Percentiles rank a stretch among this genome's conserved stretches.
phyloP scores from a whole-genome alignment of 2,329 filamentous ascomycete genomes.

The Lachnellula willkommii region DNA sequence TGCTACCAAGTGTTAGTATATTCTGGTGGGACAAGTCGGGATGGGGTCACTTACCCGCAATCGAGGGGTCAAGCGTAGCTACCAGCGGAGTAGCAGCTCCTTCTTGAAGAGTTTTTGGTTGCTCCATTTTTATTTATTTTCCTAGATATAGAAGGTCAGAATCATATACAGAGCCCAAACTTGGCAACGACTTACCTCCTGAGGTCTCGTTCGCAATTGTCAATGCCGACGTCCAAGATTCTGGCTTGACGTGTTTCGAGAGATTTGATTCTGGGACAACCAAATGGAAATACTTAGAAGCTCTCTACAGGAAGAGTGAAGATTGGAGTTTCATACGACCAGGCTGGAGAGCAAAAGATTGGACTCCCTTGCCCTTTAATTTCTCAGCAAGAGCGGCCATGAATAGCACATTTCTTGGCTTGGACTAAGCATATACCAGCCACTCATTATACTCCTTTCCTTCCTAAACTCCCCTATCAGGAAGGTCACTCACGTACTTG shows the following conservation, averaged over 20 bases:
- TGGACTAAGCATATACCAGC: constrained; percentile 34
- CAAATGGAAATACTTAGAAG: too few relatives aligned
- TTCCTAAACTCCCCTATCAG: neutral
- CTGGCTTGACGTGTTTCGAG: neutral
- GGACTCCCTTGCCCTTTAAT: constrained; percentile 16
- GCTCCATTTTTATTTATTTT: neutral
- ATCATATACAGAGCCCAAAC: neutral
- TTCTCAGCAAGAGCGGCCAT: constrained; percentile 19
- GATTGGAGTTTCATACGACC: constrained; percentile 11
- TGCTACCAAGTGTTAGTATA: neutral
- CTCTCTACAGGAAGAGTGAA: too few relatives aligned
- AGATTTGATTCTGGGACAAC: neutral
- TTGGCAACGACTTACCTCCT: too few relatives aligned
- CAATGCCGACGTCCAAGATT: neutral
- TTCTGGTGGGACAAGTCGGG: constrained; percentile 26
- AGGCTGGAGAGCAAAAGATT: constrained; percentile 29
- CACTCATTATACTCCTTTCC: constrained; percentile 30
- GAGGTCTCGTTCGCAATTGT: too few relatives aligned
- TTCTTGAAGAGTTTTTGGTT: constrained; percentile 7
- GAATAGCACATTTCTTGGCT: constrained; percentile 34
- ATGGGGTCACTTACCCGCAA: constrained; percentile 17
- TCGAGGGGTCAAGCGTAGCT: constrained; percentile 35
- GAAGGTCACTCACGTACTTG: too few relatives aligned
- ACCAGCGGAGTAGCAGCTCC: constrained; percentile 30
- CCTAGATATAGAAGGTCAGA: neutral